phyloP scores from a whole-genome alignment of 2,329 filamentous ascomycete species.

The Fonsecaea monophora region DNA sequence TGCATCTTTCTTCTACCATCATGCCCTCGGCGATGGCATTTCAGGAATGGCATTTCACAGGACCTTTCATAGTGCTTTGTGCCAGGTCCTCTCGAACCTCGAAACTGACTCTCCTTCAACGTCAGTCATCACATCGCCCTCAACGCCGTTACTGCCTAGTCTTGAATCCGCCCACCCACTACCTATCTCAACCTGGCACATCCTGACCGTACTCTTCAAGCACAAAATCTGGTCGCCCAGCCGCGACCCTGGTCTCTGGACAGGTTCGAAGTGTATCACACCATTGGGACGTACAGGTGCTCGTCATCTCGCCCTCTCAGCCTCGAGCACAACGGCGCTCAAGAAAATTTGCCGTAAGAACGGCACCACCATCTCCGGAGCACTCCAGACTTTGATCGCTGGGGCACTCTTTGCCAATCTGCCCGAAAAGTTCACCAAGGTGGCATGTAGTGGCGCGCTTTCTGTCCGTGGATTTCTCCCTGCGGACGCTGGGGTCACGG shows the following conservation, averaged over 20 bases:
- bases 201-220: constrained; percentile 49
- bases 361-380: constrained; percentile 51
- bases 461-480: constrained; percentile 50
- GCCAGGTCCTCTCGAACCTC: constrained; percentile 45
- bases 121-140: constrained; percentile 39
- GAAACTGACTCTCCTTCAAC: constrained; percentile 32
- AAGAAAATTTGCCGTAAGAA: constrained; percentile 47
- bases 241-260: constrained; percentile 47
- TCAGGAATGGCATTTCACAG: constrained; percentile 57
- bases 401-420: constrained; percentile 47
- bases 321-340: constrained; percentile 42
- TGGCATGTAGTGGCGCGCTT: constrained; percentile 47
- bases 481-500: constrained; percentile 43
- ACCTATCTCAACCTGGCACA: constrained; percentile 15
- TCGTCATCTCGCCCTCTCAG: constrained; percentile 41
- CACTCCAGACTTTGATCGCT: constrained; percentile 50
- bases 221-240: constrained; percentile 31
- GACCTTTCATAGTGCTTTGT: constrained; percentile 54
- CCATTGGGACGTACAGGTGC: constrained; percentile 35
- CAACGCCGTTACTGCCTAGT: constrained; percentile 47
- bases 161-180: constrained; percentile 22
- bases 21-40: constrained; percentile 56
- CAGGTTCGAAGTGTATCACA: constrained; percentile 45
- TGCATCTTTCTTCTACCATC: constrained; percentile 56
- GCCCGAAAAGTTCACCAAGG: constrained; percentile 41